Evolutionary conservation across 176 grass and related monocot species (phyloP).

Genomic region (Miscanthus lutarioriparius): DNA sequence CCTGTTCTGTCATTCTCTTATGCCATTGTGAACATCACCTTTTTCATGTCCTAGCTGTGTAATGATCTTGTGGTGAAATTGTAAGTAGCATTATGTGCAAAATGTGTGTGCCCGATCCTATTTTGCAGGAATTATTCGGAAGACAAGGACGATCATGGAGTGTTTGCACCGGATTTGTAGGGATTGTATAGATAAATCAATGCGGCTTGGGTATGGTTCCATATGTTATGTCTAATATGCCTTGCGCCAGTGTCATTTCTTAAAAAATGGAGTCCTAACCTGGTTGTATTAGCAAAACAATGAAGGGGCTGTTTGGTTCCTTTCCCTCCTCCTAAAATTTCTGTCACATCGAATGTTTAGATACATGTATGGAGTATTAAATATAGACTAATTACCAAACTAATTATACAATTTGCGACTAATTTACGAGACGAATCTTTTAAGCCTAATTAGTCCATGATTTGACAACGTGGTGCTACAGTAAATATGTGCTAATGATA

Average conservation of each 20-base stretch:
- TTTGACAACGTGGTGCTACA: too few relatives aligned
- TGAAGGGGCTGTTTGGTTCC: too few relatives aligned
- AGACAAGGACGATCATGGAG: constrained; percentile 88
- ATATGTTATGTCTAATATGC: not conserved
- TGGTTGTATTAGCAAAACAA: not conserved
- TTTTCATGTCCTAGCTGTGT: not conserved
- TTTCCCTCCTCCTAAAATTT: too few relatives aligned
- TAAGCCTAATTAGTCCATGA: too few relatives aligned
- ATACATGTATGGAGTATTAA: too few relatives aligned
- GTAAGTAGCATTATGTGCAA: constrained; percentile 19
- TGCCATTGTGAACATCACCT: not conserved
- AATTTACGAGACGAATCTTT: too few relatives aligned
- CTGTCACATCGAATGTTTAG: too few relatives aligned
- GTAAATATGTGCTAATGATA: too few relatives aligned
- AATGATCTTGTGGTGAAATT: constrained; percentile 5
- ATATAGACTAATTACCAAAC: too few relatives aligned
- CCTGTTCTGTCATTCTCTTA: not conserved
- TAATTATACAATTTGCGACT: too few relatives aligned
- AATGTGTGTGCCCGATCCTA: constrained; percentile 29
- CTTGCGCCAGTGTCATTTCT: not conserved
- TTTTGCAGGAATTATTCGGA: constrained; percentile 69
- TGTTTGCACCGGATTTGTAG: constrained; percentile 86
- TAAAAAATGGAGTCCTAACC: not conserved
- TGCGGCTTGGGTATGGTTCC: constrained; percentile 75
- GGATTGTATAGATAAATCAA: constrained; percentile 89